Evolutionary conservation across 2,329 filamentous ascomycete genomes (phyloP).

Genomic region (Lachnellula suecica): DNA sequence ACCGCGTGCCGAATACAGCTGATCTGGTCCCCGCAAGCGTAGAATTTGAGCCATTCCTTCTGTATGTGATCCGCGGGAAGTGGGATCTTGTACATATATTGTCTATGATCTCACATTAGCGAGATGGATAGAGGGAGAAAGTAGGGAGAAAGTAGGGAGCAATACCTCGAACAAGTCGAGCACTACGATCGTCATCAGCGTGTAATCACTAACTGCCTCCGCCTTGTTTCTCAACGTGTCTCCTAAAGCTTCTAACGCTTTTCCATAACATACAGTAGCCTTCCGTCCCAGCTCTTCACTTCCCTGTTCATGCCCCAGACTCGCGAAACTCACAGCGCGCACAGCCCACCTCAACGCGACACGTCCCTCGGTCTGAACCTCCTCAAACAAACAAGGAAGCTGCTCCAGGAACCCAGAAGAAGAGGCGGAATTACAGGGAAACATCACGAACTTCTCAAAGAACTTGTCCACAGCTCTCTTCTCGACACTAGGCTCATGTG

Average conservation of each 20-base stretch:
- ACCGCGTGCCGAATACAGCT: neutral
- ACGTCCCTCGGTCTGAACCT: constrained; percentile 38
- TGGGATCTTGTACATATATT: neutral
- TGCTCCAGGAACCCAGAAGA: constrained; percentile 41
- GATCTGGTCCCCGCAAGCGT: neutral
- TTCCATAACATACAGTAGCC: constrained; percentile 36
- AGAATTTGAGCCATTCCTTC: constrained; percentile 4
- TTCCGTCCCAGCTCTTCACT: constrained; percentile 23
- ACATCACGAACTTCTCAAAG: constrained; percentile 40
- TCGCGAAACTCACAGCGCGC: constrained; percentile 36
- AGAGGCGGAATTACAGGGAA: constrained; percentile 37
- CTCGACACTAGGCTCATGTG: constrained; percentile 18
- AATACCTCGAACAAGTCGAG: constrained; percentile 41
- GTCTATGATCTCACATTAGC: neutral
- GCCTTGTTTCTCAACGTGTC: constrained; percentile 32
- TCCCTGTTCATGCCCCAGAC: constrained; percentile 29
- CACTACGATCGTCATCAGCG: constrained; percentile 41
- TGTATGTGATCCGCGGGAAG: neutral
- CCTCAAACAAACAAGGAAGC: constrained; percentile 37
- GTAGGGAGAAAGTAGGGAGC: neutral
- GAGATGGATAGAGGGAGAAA: neutral
- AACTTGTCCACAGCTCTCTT: constrained; percentile 34
- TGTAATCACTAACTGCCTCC: constrained; percentile 39
- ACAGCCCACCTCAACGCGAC: constrained; percentile 39
- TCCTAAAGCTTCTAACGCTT: constrained; percentile 35